These are phyloP conservation scores for Candida taoyuanica DNA, from an alignment of 805 yeast genomes.

Conservation along the genomic window DNA sequence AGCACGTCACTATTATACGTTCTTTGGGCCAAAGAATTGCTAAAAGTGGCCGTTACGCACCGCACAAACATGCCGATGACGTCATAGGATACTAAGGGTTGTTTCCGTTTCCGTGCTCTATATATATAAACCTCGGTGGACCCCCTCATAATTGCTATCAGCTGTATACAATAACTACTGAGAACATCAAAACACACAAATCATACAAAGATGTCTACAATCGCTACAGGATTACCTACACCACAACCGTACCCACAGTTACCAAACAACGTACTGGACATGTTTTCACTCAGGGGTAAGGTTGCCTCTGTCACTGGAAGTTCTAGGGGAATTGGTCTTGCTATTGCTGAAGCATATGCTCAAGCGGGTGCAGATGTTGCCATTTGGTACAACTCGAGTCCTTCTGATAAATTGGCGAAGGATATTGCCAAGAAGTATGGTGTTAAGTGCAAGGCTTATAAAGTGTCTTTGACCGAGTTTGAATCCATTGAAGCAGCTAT, in stretches of 20 bases:
- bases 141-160: neutral
- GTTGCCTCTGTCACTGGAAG: constrained; percentile 84
- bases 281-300: constrained; percentile 79
- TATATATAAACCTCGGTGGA: too few relatives aligned
- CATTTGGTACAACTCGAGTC: constrained; percentile 28
- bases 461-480: constrained; percentile 31
- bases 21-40: too few relatives aligned
- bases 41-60: too few relatives aligned
- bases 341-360: constrained; percentile 78
- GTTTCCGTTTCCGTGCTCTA: too few relatives aligned
- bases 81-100: too few relatives aligned
- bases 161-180: too few relatives aligned
- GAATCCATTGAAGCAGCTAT: constrained; percentile 29
- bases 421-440: constrained; percentile 59
- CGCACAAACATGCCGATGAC: too few relatives aligned
- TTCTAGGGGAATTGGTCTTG: constrained; percentile 77
- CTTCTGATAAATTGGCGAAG: constrained; percentile 35
- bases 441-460: constrained; percentile 58
- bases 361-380: constrained; percentile 90
- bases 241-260: constrained; percentile 53
- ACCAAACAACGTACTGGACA: constrained; percentile 50
- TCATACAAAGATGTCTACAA: constrained; percentile 6
- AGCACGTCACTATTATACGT: too few relatives aligned
- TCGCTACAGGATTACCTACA: constrained; percentile 22
- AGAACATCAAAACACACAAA: neutral